Percentiles rank a stretch among this genome's conserved stretches.
These are phyloP conservation scores for Thymus mandschuricus DNA, from an alignment of 257 asterid genomes.

Conservation along the genomic window DNA sequence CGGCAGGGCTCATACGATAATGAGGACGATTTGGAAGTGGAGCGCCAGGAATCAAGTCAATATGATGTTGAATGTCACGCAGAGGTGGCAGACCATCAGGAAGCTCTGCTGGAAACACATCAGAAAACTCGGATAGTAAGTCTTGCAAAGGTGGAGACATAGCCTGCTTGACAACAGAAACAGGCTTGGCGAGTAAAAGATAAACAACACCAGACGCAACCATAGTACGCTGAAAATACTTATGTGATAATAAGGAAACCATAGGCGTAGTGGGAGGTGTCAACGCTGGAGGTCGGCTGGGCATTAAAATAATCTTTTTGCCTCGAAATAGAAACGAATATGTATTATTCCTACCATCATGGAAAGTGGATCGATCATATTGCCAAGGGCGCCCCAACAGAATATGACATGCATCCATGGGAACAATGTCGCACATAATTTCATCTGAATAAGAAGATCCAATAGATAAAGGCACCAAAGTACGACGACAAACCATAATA, in stretches of 20 bases:
- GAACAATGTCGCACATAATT: neutral
- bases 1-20: neutral
- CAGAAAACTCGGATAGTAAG: neutral
- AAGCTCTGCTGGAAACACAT: neutral
- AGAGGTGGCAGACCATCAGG: neutral
- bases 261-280: neutral
- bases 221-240: neutral
- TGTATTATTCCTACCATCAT: neutral
- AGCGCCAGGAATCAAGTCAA: neutral
- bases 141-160: neutral
- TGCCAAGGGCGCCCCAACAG: neutral
- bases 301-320: neutral
- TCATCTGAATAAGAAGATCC: neutral
- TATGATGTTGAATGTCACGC: neutral
- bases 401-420: constrained; percentile 9
- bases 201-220: neutral
- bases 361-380: neutral
- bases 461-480: neutral
- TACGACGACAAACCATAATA: neutral
- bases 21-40: neutral
- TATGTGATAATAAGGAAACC: neutral
- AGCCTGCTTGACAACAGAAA: neutral
- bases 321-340: neutral
- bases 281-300: neutral
- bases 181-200: neutral